Percentiles rank a stretch among this genome's conserved stretches.
Evolutionary conservation across 306 rosid genomes (phyloP).

Genomic region (Quercus wislizeni): DNA sequence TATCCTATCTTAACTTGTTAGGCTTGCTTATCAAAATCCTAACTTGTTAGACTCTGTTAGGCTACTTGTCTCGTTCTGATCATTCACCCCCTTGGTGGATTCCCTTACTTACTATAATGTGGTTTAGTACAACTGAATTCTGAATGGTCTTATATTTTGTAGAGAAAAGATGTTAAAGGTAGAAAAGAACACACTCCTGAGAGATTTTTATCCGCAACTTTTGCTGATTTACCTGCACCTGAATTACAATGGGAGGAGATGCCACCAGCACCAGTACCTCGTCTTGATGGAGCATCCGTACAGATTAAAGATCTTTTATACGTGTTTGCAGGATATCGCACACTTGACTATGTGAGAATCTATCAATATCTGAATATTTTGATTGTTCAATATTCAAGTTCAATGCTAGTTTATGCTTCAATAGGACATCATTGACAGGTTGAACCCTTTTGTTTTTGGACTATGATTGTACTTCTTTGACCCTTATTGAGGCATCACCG

Average conservation of each 20-base stretch:
- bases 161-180: constrained; percentile 27
- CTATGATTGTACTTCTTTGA: neutral
- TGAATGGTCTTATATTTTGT: neutral
- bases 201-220: constrained; percentile 53
- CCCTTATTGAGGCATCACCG: neutral
- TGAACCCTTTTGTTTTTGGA: neutral
- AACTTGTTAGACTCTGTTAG: neutral
- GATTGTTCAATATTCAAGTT: neutral
- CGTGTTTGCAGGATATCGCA: constrained; percentile 76
- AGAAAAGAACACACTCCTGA: constrained; percentile 19
- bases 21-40: neutral
- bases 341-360: constrained; percentile 60
- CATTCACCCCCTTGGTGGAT: neutral
- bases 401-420: neutral
- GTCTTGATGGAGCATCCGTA: constrained; percentile 75
- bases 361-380: neutral
- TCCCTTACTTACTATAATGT: neutral
- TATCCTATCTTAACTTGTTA: neutral
- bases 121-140: neutral
- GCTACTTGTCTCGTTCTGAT: neutral
- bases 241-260: constrained; percentile 73
- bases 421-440: neutral
- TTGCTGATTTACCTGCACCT: constrained; percentile 82
- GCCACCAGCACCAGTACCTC: constrained; percentile 83
- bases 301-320: constrained; percentile 66